These are phyloP conservation scores for Pyricularia pennisetigena DNA, from an alignment of 2,329 filamentous ascomycete genomes.

Conservation along the genomic window DNA sequence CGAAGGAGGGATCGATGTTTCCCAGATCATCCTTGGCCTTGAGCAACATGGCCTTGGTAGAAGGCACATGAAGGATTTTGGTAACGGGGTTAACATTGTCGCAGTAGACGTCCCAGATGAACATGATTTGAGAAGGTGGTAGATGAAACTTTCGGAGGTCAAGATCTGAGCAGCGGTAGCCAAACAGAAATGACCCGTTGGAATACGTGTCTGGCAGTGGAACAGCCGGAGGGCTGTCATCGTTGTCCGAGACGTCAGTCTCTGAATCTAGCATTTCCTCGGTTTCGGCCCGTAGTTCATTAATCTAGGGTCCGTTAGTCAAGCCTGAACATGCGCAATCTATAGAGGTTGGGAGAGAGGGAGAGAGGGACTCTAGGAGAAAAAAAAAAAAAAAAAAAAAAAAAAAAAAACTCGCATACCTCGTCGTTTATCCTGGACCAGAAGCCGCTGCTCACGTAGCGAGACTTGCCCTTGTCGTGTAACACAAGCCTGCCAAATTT, in stretches of 20 bases:
- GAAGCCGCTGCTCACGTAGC: conserved; percentile 69
- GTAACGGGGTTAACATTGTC: conserved; percentile 66
- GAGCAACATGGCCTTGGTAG: conserved; percentile 50
- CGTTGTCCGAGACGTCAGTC: conserved; percentile 49
- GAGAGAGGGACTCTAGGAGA: no score
- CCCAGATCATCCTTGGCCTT: conserved; percentile 50
- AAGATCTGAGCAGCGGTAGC: conserved; percentile 61
- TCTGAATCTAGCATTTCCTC: conserved; percentile 37
- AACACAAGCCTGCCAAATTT: conserved; percentile 61
- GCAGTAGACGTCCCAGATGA: conserved; percentile 61
- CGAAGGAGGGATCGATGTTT: conserved; percentile 43
- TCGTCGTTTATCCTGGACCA: conserved; percentile 71
- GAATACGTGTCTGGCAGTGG: conserved; percentile 26
- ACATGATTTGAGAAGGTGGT: conserved; percentile 51
- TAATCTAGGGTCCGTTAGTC: conserved; percentile 18
- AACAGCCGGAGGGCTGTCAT: conserved; percentile 39
- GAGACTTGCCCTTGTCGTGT: conserved; percentile 55
- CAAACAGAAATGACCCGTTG: conserved; percentile 64
- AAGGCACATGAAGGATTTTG: conserved; percentile 62
- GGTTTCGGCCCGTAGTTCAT: conserved; percentile 38
- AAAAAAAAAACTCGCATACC: conserved; percentile 25
- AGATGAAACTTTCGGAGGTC: conserved; percentile 58
- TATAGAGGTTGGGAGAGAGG: conserved; percentile 2
- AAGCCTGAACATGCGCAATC: background rate
- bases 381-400: no score